Percentiles rank a stretch among this genome's conserved stretches.
These are phyloP conservation scores for Ambispora gerdemannii DNA, from an alignment of 192 early-diverging fungal species.

Conservation along the genomic window DNA sequence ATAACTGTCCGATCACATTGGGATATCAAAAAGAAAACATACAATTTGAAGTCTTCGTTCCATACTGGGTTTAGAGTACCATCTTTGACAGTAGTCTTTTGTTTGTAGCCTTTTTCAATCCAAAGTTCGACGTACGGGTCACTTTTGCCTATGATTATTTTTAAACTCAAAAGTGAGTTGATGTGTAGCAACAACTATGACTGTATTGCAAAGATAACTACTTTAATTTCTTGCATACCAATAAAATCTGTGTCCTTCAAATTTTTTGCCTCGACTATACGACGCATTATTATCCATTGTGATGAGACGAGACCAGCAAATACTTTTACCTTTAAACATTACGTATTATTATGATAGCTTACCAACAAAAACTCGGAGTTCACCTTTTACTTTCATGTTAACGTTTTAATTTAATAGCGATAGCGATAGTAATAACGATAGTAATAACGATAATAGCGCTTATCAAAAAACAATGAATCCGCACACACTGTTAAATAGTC, in stretches of 20 bases:
- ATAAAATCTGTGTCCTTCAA: slow-evolving; percentile 35
- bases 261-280: slow-evolving; percentile 34
- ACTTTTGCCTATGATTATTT: not conserved
- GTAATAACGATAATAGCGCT: too few relatives aligned
- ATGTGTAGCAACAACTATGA: not conserved
- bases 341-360: not conserved
- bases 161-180: not conserved
- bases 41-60: slow-evolving; percentile 38
- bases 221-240: too few relatives aligned
- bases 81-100: slow-evolving; percentile 22
- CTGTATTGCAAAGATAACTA: slow-evolving; percentile 1
- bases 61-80: slow-evolving; percentile 31
- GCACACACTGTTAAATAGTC: too few relatives aligned
- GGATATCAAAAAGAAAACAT: not conserved
- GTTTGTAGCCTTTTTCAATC: slow-evolving; percentile 34
- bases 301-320: too few relatives aligned
- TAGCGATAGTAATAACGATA: too few relatives aligned
- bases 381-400: not conserved
- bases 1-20: not conserved
- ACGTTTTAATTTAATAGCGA: too few relatives aligned
- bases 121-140: slow-evolving; percentile 31
- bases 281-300: not conserved
- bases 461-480: too few relatives aligned
- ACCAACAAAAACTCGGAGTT: slow-evolving; percentile 21
- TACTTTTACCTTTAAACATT: too few relatives aligned